Evolutionary conservation across 768 basidiomycete genomes (phyloP), one percentile per base, ranked within the genome.

Genomic region (Kwoniella botswanensis): DNA sequence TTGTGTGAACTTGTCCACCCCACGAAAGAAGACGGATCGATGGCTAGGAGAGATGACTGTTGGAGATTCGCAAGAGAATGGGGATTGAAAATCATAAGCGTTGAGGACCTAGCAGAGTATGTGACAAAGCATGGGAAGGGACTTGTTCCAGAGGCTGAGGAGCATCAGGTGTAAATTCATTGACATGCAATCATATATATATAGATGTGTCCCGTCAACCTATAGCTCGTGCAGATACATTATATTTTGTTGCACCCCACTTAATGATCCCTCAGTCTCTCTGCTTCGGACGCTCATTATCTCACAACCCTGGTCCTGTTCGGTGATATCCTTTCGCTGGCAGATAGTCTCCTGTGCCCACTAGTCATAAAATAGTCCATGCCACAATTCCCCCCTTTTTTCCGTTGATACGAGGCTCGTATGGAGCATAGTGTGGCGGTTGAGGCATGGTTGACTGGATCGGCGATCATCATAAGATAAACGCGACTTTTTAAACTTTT

Each of bases 41-140:
- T 99, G 97, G 93, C 94, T n/a, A 86, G 95, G 18, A 85, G 94
- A 44, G 95, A 98, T 78, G 95, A 94, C 77, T 96, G 95, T 80
- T 88, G 93, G 72, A 87, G 89, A 46, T 98, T 99, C 79, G 95
- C 97, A 12, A 89, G 93, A 83, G 85, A 87, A 24, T 94, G 92
- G 91, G 92, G 93, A 10, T 79, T 98, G 65, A 94, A 92, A 81
- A 93, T 97, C 90, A 93, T 99, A 79, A 95, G 92, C 70, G 91
- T 99, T 6, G 94, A 94, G 75, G 85, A 85, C 75, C 74, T 87
- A 70, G 84, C 79, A 35, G 72, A 81, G 56, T 86, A 83, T 66
- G 74, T 85, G 17, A 53, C 67, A 60, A 72, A 71, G 42, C 50
- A 76, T 22, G 79, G 77, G 3, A 67, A 72, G 42, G 75, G 69